Base-by-base conservation (phyloP, 2,329 filamentous ascomycete genomes). In the Chaetomiaceae sp. region DNA sequence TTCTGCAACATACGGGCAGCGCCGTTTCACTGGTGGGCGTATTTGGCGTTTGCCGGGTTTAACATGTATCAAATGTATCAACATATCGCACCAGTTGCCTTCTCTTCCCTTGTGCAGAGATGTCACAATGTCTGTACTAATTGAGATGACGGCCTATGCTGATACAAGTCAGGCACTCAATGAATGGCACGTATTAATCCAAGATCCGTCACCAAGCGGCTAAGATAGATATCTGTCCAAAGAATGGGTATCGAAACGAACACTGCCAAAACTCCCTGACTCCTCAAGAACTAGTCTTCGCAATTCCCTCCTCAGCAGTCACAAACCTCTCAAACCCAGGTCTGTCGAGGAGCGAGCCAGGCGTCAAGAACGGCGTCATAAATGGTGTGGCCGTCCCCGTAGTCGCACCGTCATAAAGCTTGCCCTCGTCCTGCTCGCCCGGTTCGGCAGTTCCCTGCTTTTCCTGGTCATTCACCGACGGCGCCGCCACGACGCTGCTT, bases 281-380 rank as follows among this genome's bases (percentile, higher is more conserved):
- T 12, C 22, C 35, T 48, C 42, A 49, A 36, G 24, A 15, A 33
- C 15, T 42, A 10, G 26, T 39, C 42, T 44, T 66, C 38, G 72
- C 52, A 5, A 68, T 61, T 50, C 75, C 70, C 12, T 63, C 71
- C 11, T 63, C 68, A 1, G 78, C 76, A 2, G 78, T 81, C 17
- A 75, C 68, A 51, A 78, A 81, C 0, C 72, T 72, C 50, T 83
- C 77, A 22, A 81, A 42, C 1, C 57, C 62, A 15, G 72, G 71
- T 29, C 71, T 63, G 38, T 62, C 57, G 8, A 39, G 44, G 10
- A 37, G 40, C 7, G 53, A 34, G 14, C 51, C 33, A 27, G 34
- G 47, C 14, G 49, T 27, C 39, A 47, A 26, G 26, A 56, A 49
- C 12, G 50, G 43, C 15, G 52, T 53, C 12, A 42, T 14, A n/a